Base-by-base conservation (phyloP, 306 rosid species). In the Prinsepia uniflora region DNA sequence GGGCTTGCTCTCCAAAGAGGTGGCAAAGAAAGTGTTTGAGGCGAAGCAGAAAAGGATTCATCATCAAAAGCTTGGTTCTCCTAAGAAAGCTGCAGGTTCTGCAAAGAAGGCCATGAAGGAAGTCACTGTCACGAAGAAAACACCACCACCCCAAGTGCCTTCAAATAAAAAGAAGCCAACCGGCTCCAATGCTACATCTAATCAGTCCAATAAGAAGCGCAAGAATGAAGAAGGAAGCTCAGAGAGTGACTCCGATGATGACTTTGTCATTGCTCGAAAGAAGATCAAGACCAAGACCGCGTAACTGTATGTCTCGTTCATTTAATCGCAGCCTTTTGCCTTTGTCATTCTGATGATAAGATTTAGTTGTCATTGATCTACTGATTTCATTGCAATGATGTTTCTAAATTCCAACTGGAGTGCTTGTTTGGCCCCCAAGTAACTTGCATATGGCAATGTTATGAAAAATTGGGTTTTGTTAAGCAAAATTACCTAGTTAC, bases 1-100 rank as follows among this genome's bases (percentile, higher is more conserved):
- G 4, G 98, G 96, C 52, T 88, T 93, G 81, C 86, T 93, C 80
- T 65, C 94, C 41, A 76, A 84, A 75, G 89, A 84, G n/a, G 66
- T 76, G 66, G 97, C 97, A 10, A 78, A 73, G 84, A 72, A 77
- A 83, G 88, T 81, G 68, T 79, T 45, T 61, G 89, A 90, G 63
- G 87, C 80, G 85, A 90, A 80, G 85, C 90, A 86, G 80, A 83
- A 85, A 76, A 85, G 40, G 60, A 74, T 75, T 68, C 42, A 58
- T 72, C 86, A 69, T 60, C 84, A 80, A 67, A 90, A 71, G 72
- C 8, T 86, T 34, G 47, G 78, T 61, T 85, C 93, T 78, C 93
- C 93, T 14, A 61, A 47, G 55, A 85, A 88, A 74, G 36, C 76
- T 41, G 75, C 42, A 65, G 24, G 78, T 56, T 20, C 70, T 36